Conservation (phyloP, 129 eudicot species). For the Ambrosia artemisiifolia region DNA sequence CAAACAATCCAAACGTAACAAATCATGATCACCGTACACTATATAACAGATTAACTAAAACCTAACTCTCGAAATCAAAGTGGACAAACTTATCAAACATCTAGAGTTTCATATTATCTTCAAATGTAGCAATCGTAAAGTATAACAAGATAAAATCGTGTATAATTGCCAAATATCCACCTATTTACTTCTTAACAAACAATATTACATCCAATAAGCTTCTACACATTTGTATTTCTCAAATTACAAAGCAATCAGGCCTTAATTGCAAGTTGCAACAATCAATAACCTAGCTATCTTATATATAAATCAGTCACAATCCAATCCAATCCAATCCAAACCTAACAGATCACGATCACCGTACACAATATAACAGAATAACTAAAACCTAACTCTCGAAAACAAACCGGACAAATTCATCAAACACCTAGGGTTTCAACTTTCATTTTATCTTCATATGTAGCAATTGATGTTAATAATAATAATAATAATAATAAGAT, state of each 20-base stretch:
- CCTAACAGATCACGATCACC: no score
- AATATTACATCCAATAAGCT: background rate
- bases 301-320: no score
- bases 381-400: background rate
- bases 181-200: background rate
- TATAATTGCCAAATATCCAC: background rate
- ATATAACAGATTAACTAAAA: background rate
- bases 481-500: background rate
- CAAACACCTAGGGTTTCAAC: constrained; percentile 10
- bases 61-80: constrained; percentile 2
- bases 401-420: background rate
- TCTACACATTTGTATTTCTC: background rate
- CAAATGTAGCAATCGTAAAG: background rate
- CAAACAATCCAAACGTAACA: background rate
- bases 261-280: constrained; percentile 7
- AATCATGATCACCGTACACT: background rate
- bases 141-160: background rate
- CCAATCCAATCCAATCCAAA: no score
- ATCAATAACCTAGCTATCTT: no score
- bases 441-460: constrained; percentile 6
- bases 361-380: background rate
- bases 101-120: constrained; percentile 7
- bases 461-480: background rate
- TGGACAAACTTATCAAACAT: background rate
- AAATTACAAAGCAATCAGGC: background rate